Base-by-base conservation (phyloP, 2,329 filamentous ascomycete genomes). In the Colletotrichum graminicola region DNA sequence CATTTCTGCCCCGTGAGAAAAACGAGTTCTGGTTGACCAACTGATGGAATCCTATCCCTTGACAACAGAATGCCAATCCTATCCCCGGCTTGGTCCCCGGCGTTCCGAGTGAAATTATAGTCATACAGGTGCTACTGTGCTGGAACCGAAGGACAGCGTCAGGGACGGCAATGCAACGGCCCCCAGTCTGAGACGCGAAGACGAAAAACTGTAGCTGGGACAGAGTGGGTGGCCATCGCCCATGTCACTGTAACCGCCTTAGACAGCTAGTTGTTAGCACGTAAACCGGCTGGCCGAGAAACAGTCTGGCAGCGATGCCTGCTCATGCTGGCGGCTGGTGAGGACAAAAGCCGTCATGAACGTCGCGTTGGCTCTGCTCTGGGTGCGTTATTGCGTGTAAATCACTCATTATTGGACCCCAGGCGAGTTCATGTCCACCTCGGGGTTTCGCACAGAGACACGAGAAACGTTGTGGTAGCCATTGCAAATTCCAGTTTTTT, bases 401-500 rank as follows among this genome's bases (percentile, higher is more conserved):
- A 56, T 71, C 64, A 73, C 59, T 69, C 51, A 72, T 71, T 62
- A 34, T 59, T 52, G 55, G 56, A 41, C 64, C 64, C 54, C 41
- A 18, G 23, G 70, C 54, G 41, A 41, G 55, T 66, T 72, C 49
- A 69, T 55, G 54, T 66, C 70, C 72, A 61, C 57, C 45, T 12
- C 49, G 55, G 51, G 60, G 64, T n/a, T 56, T 56, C 49, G 54
- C 64, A 71, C 64, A 43, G 55, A 66, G 54, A 68, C 64, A 74
- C 71, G 66, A 72, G 63, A 66, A 49, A 69, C 61, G 71, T 32
- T 71, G 43, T 70, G 41, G 55, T 62, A 64, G 69, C 64, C 66
- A 74, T 71, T 65, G 73, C 62, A 73, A 74, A 74, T 74, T 74
- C 72, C 72, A 74, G 69, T 74, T 66, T 74, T 74, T 74, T 74